phyloP scores from a whole-genome alignment of 495 filamentous ascomycete species.

The Penicillium riverlandense region DNA sequence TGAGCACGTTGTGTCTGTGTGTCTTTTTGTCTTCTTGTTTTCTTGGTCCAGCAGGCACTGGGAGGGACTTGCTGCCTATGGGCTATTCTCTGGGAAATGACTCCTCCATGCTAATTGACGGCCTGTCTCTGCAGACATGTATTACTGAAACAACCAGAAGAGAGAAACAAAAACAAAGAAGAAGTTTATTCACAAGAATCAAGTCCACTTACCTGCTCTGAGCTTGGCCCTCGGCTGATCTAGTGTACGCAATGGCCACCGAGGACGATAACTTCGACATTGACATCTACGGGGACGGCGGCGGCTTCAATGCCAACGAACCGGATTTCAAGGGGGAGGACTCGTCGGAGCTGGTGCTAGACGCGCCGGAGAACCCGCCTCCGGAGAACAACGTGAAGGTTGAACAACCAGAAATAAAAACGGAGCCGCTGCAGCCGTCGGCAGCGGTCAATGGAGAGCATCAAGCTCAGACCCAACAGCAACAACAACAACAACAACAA shows the following conservation, averaged over 20 bases:
- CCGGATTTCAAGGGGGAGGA: constrained; percentile 46
- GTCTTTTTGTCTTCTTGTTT: constrained; percentile 3
- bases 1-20: constrained; percentile 10
- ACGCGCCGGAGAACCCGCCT: constrained; percentile 20
- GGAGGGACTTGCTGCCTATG: neutral
- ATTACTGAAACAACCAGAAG: constrained; percentile 25
- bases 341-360: constrained; percentile 27
- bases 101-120: constrained; percentile 34
- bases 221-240: constrained; percentile 8
- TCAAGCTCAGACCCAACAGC: too few relatives aligned
- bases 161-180: constrained; percentile 21
- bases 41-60: constrained; percentile 3
- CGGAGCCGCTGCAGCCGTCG: too few relatives aligned
- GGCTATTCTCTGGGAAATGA: constrained; percentile 7
- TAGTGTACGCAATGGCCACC: constrained; percentile 55
- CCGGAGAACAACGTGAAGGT: neutral
- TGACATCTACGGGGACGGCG: constrained; percentile 90
- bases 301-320: constrained; percentile 38
- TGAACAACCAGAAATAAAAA: too few relatives aligned
- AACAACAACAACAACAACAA: constrained; percentile 10
- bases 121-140: constrained; percentile 37
- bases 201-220: constrained; percentile 17
- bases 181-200: constrained; percentile 28
- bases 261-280: constrained; percentile 96
- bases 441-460: too few relatives aligned